Percentiles rank a stretch among this genome's conserved stretches.
These are phyloP conservation scores for Vitis vinifera DNA, from an alignment of 164 flowering plant genomes.

Conservation along the genomic window ASM3070453v1 NC_081810.1:4022501-4023000, in stretches of 20 bases:
- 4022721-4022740: constrained; percentile 79
- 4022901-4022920: not conserved
- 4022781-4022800: constrained; percentile 87
- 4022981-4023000: not conserved
- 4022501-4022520: too few relatives aligned
- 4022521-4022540: too few relatives aligned
- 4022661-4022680: constrained; percentile 6
- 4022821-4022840: not conserved
- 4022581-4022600: not conserved
- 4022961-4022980: not conserved
- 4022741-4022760: constrained; percentile 79
- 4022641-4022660: not conserved
- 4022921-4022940: not conserved
- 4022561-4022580: too few relatives aligned
- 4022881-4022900: not conserved
- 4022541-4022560: too few relatives aligned
- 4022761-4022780: constrained; percentile 71
- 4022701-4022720: constrained; percentile 64
- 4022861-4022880: not conserved
- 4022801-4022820: not conserved
- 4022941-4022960: not conserved
- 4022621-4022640: not conserved
- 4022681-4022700: constrained; percentile 89
- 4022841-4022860: not conserved
- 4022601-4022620: not conserved